phyloP scores from a whole-genome alignment of 768 basidiomycete species.

The Lyophyllum decastes region DNA sequence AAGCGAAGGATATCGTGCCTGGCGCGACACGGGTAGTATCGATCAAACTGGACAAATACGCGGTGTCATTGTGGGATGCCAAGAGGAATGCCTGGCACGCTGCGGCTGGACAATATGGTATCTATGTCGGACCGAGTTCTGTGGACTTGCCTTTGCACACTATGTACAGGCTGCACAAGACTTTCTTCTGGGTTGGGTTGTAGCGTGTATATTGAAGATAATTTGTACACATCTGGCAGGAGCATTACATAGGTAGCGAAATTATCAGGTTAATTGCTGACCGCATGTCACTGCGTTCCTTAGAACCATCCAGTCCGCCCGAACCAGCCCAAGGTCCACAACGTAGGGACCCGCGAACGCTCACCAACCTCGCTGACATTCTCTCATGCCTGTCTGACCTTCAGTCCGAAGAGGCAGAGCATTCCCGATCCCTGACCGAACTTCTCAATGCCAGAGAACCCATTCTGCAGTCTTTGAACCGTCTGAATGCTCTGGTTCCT shows the following conservation, averaged over 20 bases:
- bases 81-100: conserved; percentile 47
- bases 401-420: conserved; percentile 75
- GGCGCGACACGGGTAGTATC: conserved; percentile 40
- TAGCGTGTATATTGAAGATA: too few species aligned
- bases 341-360: conserved; percentile 36
- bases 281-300: conserved; percentile 1
- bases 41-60: conserved; percentile 63
- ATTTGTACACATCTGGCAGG: background rate
- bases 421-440: conserved; percentile 71
- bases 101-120: conserved; percentile 47
- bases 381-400: conserved; percentile 73
- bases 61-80: conserved; percentile 67
- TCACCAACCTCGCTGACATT: conserved; percentile 70
- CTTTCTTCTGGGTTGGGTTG: conserved; percentile 32
- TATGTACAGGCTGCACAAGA: conserved; percentile 21
- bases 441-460: conserved; percentile 71
- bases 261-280: background rate
- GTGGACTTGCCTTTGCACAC: conserved; percentile 27
- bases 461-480: conserved; percentile 59
- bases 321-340: background rate
- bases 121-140: conserved; percentile 47
- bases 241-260: background rate
- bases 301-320: background rate
- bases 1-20: conserved; percentile 52
- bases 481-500: conserved; percentile 61